Evolutionary conservation across 2,329 filamentous ascomycete genomes (phyloP).

Genomic region (Teratosphaeria nubilosa): DNA sequence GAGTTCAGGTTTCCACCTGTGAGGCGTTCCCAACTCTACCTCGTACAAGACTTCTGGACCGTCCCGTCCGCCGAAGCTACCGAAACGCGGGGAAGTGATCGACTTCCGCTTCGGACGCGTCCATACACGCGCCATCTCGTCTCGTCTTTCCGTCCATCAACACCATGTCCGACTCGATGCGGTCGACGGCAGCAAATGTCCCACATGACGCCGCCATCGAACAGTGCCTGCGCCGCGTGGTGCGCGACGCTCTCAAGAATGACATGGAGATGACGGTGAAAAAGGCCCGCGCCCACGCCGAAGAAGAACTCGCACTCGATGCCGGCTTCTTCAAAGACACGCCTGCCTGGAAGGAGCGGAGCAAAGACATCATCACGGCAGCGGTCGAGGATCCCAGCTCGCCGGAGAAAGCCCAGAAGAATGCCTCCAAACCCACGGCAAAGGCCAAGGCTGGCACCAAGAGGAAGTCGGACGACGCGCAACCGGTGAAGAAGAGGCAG

Average conservation of each 20-base stretch:
- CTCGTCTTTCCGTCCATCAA: not conserved
- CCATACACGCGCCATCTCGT: not conserved
- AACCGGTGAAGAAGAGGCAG: slow-evolving; percentile 13
- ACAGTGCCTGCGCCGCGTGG: slow-evolving; percentile 30
- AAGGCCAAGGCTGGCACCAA: slow-evolving; percentile 17
- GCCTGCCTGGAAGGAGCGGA: slow-evolving; percentile 43
- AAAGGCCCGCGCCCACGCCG: slow-evolving; percentile 43
- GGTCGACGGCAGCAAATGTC: slow-evolving; percentile 9
- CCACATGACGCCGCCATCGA: slow-evolving; percentile 31
- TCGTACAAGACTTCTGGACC: too few species aligned
- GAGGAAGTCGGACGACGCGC: slow-evolving; percentile 20
- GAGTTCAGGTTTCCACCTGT: too few species aligned
- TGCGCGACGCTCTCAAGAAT: slow-evolving; percentile 30
- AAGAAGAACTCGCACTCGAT: slow-evolving; percentile 42
- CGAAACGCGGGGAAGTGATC: too few species aligned
- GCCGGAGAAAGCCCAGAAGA: slow-evolving; percentile 12
- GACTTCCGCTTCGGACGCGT: not conserved
- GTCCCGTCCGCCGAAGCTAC: too few species aligned
- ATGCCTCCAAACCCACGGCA: slow-evolving; percentile 7
- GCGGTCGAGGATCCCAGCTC: slow-evolving; percentile 33
- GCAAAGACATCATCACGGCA: slow-evolving; percentile 43
- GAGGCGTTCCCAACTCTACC: too few species aligned
- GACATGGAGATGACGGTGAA: slow-evolving; percentile 49
- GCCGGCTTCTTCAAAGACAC: slow-evolving; percentile 47
- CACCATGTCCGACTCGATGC: slow-evolving; percentile 18